phyloP scores from a whole-genome alignment of 1,284 basidiomycete genomes.

The Schizophyllum commune region DNA sequence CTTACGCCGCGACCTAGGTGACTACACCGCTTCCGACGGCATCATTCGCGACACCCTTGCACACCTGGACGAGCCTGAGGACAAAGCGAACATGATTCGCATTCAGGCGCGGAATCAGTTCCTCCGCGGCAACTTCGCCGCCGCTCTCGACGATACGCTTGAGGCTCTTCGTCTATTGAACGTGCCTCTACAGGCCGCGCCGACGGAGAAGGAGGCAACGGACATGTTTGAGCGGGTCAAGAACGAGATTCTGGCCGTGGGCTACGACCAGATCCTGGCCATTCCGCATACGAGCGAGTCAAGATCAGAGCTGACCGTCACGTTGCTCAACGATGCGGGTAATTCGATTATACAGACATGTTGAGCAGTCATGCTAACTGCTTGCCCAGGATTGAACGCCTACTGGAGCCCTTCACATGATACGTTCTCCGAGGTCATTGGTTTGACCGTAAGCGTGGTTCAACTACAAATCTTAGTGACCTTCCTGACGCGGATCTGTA shows the following conservation, averaged over 20 bases:
- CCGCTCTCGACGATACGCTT: slow-evolving; percentile 52
- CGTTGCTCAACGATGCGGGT: slow-evolving; percentile 62
- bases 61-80: slow-evolving; percentile 41
- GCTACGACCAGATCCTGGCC: slow-evolving; percentile 56
- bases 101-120: slow-evolving; percentile 56
- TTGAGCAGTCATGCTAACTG: background rate
- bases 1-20: slow-evolving; percentile 27
- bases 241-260: slow-evolving; percentile 59
- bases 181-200: slow-evolving; percentile 46
- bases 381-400: slow-evolving; percentile 47
- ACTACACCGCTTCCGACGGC: slow-evolving; percentile 41
- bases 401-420: slow-evolving; percentile 56
- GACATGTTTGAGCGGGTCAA: slow-evolving; percentile 60
- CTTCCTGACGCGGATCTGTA: slow-evolving; percentile 17
- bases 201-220: slow-evolving; percentile 46
- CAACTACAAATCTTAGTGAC: too few relatives aligned
- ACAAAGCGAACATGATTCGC: slow-evolving; percentile 48
- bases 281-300: slow-evolving; percentile 54
- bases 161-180: slow-evolving; percentile 54
- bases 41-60: slow-evolving; percentile 45
- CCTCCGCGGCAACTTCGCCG: slow-evolving; percentile 45
- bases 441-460: slow-evolving; percentile 57
- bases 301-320: slow-evolving; percentile 51
- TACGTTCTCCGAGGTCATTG: slow-evolving; percentile 54
- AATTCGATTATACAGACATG: slow-evolving; percentile 11